Conservation (phyloP, 192 early-diverging fungal genomes). For the Coemansia interrupta region DNA sequence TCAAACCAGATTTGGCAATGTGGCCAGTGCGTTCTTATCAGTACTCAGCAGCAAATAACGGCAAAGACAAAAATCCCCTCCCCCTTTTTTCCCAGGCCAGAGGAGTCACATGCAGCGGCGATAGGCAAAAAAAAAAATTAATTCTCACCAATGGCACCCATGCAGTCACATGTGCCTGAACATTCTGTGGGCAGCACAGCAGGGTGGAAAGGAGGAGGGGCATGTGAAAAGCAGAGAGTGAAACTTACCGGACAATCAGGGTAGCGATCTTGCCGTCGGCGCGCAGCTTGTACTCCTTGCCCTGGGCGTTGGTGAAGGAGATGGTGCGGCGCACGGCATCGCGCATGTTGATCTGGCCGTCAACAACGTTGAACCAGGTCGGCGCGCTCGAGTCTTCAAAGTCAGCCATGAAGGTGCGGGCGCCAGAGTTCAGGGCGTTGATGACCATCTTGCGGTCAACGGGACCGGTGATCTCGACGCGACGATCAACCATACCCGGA, state of each 20-base stretch:
- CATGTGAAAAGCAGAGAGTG: constrained; percentile 39
- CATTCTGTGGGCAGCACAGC: not conserved
- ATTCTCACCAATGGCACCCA: not conserved
- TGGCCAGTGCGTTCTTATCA: too few species aligned
- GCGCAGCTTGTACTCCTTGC: constrained; percentile 92
- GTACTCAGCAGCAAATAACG: not conserved
- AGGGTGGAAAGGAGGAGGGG: not conserved
- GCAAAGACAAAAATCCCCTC: not conserved
- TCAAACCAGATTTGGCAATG: not conserved
- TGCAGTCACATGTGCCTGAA: constrained; percentile 6
- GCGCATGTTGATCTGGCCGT: constrained; percentile 90
- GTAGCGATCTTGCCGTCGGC: constrained; percentile 87
- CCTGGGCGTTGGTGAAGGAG: constrained; percentile 77
- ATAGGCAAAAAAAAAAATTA: too few species aligned
- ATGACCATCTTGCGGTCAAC: constrained; percentile 99
- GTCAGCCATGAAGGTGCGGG: constrained; percentile 96
- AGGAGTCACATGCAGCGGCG: constrained; percentile 18
- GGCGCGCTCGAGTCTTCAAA: constrained; percentile 98
- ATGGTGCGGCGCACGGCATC: constrained; percentile 89
- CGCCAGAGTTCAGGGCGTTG: constrained; percentile 94
- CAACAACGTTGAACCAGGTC: constrained; percentile 91
- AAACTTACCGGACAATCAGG: constrained; percentile 72
- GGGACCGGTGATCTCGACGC: constrained; percentile 97
- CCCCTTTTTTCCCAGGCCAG: not conserved
- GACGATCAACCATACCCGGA: constrained; percentile 84